Conservation (phyloP, 495 filamentous ascomycete species). For the Aspergillus sclerotioniger region DNA sequence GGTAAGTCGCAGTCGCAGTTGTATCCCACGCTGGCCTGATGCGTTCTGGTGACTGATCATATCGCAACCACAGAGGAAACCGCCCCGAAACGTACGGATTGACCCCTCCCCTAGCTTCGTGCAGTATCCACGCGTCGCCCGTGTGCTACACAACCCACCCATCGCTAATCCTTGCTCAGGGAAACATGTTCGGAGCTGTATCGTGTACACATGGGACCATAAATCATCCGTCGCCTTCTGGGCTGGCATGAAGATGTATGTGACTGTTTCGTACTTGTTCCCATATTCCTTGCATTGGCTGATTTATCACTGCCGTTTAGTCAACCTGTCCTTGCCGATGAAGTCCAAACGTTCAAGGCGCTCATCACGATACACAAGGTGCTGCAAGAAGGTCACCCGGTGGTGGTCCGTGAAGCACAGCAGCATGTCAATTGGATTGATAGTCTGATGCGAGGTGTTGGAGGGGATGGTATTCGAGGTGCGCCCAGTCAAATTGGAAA, state of each 20-base stretch:
- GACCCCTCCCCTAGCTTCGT: neutral
- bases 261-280: neutral
- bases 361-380: constrained; percentile 94
- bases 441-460: constrained; percentile 80
- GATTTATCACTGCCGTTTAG: constrained; percentile 38
- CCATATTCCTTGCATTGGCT: neutral
- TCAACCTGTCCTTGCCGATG: constrained; percentile 93
- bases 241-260: constrained; percentile 97
- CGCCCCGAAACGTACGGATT: constrained; percentile 78
- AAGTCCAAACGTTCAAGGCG: constrained; percentile 91
- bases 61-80: constrained; percentile 67
- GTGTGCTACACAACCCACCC: constrained; percentile 4
- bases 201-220: constrained; percentile 99
- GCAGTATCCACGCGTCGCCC: neutral
- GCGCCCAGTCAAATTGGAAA: constrained; percentile 19
- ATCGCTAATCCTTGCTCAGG: constrained; percentile 37
- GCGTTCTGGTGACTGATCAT: constrained; percentile 26
- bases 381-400: constrained; percentile 90
- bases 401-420: constrained; percentile 84
- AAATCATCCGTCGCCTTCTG: constrained; percentile 96
- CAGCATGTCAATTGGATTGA: constrained; percentile 88
- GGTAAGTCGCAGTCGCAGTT: constrained; percentile 42
- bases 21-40: neutral
- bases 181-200: constrained; percentile 97
- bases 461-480: constrained; percentile 82